Conservation (phyloP, 345 rosid genomes). For the Melastoma malabathricum region DNA sequence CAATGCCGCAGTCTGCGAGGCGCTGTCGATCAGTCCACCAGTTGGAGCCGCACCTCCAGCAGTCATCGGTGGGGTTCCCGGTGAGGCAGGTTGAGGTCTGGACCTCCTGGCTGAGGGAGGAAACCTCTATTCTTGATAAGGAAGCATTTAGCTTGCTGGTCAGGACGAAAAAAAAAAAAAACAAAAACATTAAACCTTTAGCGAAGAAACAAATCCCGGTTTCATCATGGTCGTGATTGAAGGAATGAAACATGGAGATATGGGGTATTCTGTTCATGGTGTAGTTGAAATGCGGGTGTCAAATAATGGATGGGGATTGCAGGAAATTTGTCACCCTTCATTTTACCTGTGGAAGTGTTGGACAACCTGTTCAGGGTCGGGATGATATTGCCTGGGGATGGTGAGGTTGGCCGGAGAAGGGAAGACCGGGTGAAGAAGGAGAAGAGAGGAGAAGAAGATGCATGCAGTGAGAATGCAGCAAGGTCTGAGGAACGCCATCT, state of each 20-base stretch:
- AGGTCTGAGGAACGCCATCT: background rate
- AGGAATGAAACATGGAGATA: background rate
- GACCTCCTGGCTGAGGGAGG: conserved; percentile 8
- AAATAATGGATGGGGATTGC: too few species aligned
- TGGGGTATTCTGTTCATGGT: background rate
- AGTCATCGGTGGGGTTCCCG: conserved; percentile 45
- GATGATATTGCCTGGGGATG: conserved; percentile 18
- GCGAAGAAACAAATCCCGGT: background rate
- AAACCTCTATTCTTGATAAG: conserved; percentile 13
- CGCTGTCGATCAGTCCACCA: conserved; percentile 30
- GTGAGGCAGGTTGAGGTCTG: conserved; percentile 19
- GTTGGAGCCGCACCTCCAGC: conserved; percentile 32
- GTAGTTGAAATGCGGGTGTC: too few species aligned
- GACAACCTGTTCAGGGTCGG: conserved; percentile 18
- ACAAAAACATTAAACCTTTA: background rate
- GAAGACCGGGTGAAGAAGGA: background rate
- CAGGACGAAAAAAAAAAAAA: background rate
- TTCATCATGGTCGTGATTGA: background rate
- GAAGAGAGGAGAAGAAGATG: conserved; percentile 2
- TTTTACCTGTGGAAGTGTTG: conserved; percentile 15
- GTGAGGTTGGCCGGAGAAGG: conserved; percentile 10
- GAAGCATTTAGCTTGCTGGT: conserved; percentile 14
- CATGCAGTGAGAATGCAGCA: conserved; percentile 1
- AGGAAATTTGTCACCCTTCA: background rate
- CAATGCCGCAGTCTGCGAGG: conserved; percentile 54